phyloP scores from a whole-genome alignment of 345 rosid species.

The Acer negundo region DNA sequence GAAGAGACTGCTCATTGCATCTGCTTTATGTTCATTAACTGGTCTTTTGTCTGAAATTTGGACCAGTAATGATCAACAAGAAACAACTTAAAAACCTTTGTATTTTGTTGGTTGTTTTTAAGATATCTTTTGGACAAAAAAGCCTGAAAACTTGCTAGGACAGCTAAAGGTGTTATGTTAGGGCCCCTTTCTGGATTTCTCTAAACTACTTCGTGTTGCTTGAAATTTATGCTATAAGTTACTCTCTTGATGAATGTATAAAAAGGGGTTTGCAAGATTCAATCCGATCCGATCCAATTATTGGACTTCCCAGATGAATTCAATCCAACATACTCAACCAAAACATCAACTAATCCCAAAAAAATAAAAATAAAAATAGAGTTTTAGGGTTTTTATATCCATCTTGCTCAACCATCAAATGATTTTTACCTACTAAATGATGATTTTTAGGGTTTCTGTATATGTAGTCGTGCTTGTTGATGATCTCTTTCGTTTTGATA shows the following conservation, averaged over 20 bases:
- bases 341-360: too few species aligned
- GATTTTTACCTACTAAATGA: too few species aligned
- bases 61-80: neutral
- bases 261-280: neutral
- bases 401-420: too few species aligned
- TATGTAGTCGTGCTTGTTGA: neutral
- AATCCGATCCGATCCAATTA: neutral
- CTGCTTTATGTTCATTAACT: slow-evolving; percentile 92
- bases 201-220: slow-evolving; percentile 16
- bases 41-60: slow-evolving; percentile 84
- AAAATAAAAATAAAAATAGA: too few species aligned
- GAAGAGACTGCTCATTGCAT: slow-evolving; percentile 95
- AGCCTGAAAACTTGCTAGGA: slow-evolving; percentile 5
- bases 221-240: slow-evolving; percentile 8
- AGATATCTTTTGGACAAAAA: slow-evolving; percentile 13
- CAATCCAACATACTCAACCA: neutral
- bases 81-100: slow-evolving; percentile 10
- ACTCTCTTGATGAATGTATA: neutral
- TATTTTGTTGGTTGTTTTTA: slow-evolving; percentile 29
- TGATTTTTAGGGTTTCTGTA: neutral
- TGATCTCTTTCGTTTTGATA: neutral
- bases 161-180: slow-evolving; percentile 1
- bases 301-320: neutral
- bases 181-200: slow-evolving; percentile 11
- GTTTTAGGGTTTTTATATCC: too few species aligned